A percentile compares a stretch with the other conserved stretches of the same genome.
These are phyloP conservation scores for Agaricus blazei DNA, from an alignment of 768 basidiomycete genomes.

Conservation along the genomic window DNA sequence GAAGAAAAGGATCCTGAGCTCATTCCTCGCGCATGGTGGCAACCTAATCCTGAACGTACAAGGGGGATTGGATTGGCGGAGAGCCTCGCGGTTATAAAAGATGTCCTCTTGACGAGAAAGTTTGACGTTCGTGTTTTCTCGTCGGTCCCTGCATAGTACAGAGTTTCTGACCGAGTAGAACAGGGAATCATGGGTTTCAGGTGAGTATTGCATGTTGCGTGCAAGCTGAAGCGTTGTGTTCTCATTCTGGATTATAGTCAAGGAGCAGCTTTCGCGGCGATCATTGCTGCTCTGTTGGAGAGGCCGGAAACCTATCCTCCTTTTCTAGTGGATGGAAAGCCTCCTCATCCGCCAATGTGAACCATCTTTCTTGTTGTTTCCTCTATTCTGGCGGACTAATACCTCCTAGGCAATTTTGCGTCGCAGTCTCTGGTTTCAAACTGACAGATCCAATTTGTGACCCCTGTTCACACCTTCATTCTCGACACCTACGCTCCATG, in stretches of 20 bases:
- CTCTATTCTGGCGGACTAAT: background rate
- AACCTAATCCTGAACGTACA: constrained; percentile 41
- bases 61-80: constrained; percentile 52
- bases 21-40: constrained; percentile 69
- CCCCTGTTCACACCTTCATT: constrained; percentile 43
- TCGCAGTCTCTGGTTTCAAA: constrained; percentile 66
- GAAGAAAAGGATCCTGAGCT: constrained; percentile 43
- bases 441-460: constrained; percentile 40
- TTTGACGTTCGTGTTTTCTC: constrained; percentile 51
- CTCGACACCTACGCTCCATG: constrained; percentile 66
- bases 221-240: background rate
- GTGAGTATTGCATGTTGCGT: constrained; percentile 24
- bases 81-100: constrained; percentile 44
- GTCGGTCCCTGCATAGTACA: background rate
- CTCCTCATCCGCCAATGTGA: constrained; percentile 68
- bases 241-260: constrained; percentile 38
- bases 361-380: constrained; percentile 19
- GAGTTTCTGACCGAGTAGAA: background rate
- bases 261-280: constrained; percentile 67
- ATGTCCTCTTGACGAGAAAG: constrained; percentile 45
- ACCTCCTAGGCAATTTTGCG: constrained; percentile 53
- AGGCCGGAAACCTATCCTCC: constrained; percentile 37
- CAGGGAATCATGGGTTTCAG: constrained; percentile 78
- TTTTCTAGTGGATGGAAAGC: constrained; percentile 56
- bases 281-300: constrained; percentile 54